Conservation (phyloP, 2,329 filamentous ascomycete genomes). For the Hypoxylon sp. region DNA sequence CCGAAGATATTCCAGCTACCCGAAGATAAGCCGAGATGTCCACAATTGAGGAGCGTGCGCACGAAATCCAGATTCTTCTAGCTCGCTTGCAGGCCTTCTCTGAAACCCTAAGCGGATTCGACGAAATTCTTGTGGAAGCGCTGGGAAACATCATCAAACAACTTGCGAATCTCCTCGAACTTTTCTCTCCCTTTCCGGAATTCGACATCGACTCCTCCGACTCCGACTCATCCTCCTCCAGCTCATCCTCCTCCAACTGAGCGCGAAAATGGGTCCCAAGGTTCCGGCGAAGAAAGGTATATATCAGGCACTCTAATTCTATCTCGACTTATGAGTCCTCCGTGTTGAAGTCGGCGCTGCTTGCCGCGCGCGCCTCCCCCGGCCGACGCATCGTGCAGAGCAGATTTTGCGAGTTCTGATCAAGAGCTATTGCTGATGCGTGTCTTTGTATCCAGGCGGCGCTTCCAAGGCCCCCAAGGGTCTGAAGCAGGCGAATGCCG, state of each 20-base stretch:
- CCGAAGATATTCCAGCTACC: no score
- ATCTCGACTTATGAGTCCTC: slow-evolving; percentile 11
- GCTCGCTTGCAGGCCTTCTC: no score
- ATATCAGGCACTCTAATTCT: slow-evolving; percentile 37
- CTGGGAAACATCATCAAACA: no score
- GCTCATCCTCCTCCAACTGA: no score
- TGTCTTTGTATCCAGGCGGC: slow-evolving; percentile 60
- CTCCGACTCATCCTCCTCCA: slow-evolving; percentile 31
- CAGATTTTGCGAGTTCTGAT: slow-evolving; percentile 77
- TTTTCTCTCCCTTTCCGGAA: no score
- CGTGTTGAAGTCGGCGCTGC: slow-evolving; percentile 27
- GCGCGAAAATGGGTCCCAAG: slow-evolving; percentile 53
- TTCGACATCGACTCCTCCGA: no score
- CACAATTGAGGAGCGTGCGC: no score
- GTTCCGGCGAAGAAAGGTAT: slow-evolving; percentile 59
- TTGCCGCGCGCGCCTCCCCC: slow-evolving; percentile 35
- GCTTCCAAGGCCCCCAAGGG: slow-evolving; percentile 61
- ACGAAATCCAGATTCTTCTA: no score
- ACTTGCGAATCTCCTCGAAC: no score
- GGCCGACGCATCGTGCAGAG: slow-evolving; percentile 69
- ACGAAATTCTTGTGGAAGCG: no score
- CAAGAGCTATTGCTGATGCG: slow-evolving; percentile 77
- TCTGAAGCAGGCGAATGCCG: slow-evolving; percentile 87
- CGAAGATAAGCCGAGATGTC: no score
- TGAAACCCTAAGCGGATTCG: no score